Evolutionary conservation across 1,139 yeast genomes (phyloP).

Genomic region (Taphrina flavorubra): DNA sequence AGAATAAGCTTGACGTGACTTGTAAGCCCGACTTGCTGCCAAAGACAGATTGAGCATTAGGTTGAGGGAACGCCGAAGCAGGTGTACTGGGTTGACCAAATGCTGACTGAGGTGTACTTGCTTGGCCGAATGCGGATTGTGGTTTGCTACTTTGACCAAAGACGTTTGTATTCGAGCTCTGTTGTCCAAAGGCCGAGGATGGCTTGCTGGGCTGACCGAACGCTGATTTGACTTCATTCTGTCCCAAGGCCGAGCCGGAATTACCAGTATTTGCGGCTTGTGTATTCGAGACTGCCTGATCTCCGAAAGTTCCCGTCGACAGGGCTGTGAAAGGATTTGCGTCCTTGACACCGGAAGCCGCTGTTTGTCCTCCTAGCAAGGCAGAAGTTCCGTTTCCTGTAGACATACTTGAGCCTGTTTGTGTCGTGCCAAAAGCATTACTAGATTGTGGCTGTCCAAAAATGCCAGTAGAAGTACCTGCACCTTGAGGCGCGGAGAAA

Average conservation of each 20-base stretch:
- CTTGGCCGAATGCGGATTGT: slow-evolving; percentile 8
- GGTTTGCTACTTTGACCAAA: slow-evolving; percentile 9
- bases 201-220: slow-evolving; percentile 11
- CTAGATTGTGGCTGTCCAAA: slow-evolving; percentile 9
- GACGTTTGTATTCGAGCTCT: neutral
- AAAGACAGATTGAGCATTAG: neutral
- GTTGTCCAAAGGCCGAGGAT: neutral
- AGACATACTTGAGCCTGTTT: neutral
- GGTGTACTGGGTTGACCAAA: slow-evolving; percentile 15
- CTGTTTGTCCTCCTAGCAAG: too few species aligned
- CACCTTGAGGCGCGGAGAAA: neutral
- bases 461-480: neutral
- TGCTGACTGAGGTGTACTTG: slow-evolving; percentile 2
- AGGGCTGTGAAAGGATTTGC: slow-evolving; percentile 8
- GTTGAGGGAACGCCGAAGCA: slow-evolving; percentile 2
- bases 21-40: neutral
- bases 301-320: neutral
- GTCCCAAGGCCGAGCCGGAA: slow-evolving; percentile 1
- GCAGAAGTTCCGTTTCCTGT: neutral
- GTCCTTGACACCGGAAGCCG: neutral
- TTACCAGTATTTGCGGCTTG: neutral
- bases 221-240: neutral
- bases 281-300: neutral
- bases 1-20: too few species aligned
- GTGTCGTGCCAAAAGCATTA: neutral